Evolutionary conservation across 2,329 filamentous ascomycete species (phyloP), one percentile per base, ranked within the genome.

Genomic region (Lachnellula occidentalis): DNA sequence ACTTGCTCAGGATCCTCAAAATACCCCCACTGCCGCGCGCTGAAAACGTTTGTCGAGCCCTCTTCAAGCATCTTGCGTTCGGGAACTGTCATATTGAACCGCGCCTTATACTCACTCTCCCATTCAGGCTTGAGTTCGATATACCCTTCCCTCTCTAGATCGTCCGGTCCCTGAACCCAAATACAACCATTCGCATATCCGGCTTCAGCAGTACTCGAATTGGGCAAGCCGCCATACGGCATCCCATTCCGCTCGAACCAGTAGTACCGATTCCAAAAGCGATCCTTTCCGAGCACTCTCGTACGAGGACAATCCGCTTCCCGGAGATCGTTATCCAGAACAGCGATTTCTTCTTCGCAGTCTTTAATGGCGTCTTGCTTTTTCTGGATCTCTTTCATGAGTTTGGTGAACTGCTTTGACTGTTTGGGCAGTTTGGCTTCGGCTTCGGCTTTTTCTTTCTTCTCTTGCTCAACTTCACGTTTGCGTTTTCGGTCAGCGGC

Each of bases 231-330:
- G 34, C 81, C 90, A 66, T 92, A 96, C 0, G 94, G 94, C 92
- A 97, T 97, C 22, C 92, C 94, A 67, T 97, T 99, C 59, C 92
- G 87, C 73, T 99, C 94, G 70, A 97, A 96, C 92, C 94, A 99
- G 77, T 95, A 97, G 72, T 97, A 99, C 51, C 92, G 84, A 72
- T 99, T 97, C 85, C 92, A 96, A 77, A 96, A 99, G 45, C 94
- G 85, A 72, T 99, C 94, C 70, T 94, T 92, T 57, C 94, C 94
- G 24, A 99, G 78, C 17, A 92, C 85, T 59, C 90, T 86, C 17
- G 92, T 96, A 58, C 94, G 86, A 36, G 92, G 90, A 65, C 92
- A 96, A 71, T 96, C 90, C 41, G 92, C 91, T 72, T 97, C 92
- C 50, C 94, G 88, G 45, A 99, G 78, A 69, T 97, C 92, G 65